These are phyloP conservation scores for Fraxinus albicans DNA, from an alignment of 305 asterid species.

Conservation along the genomic window DNA sequence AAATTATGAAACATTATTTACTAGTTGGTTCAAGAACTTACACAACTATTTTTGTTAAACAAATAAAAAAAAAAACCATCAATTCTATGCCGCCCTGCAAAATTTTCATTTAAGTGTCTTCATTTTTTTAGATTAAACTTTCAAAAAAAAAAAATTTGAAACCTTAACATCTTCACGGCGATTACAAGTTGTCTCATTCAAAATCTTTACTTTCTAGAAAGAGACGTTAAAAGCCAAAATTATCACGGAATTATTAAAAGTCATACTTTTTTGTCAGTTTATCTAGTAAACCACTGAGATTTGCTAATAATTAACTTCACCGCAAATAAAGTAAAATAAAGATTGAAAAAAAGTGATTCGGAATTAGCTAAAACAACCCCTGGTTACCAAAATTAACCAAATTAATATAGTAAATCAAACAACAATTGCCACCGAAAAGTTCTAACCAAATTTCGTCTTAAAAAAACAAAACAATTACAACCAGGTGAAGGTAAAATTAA, in stretches of 20 bases:
- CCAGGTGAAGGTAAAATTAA: conserved; percentile 37
- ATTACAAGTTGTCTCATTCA: background rate
- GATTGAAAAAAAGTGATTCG: background rate
- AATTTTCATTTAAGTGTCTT: background rate
- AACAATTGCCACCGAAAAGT: conserved; percentile 27
- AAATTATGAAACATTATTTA: background rate
- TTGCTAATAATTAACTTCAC: background rate
- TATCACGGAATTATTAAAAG: background rate
- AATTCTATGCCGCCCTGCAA: background rate
- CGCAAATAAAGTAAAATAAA: background rate
- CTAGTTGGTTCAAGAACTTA: background rate
- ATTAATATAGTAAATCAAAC: conserved; percentile 17
- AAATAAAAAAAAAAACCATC: background rate
- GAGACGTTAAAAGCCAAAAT: background rate
- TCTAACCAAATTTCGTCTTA: conserved; percentile 21
- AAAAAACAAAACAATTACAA: conserved; percentile 8
- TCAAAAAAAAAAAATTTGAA: background rate
- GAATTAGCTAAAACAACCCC: conserved; percentile 17
- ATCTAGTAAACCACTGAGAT: conserved; percentile 2
- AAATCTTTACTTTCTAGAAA: background rate
- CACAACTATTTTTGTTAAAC: background rate
- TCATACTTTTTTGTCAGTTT: background rate
- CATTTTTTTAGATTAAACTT: background rate
- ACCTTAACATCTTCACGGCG: background rate
- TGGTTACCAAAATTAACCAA: conserved; percentile 19